Conservation (phyloP, 495 filamentous ascomycete species). For the Penicillium daleae region DNA sequence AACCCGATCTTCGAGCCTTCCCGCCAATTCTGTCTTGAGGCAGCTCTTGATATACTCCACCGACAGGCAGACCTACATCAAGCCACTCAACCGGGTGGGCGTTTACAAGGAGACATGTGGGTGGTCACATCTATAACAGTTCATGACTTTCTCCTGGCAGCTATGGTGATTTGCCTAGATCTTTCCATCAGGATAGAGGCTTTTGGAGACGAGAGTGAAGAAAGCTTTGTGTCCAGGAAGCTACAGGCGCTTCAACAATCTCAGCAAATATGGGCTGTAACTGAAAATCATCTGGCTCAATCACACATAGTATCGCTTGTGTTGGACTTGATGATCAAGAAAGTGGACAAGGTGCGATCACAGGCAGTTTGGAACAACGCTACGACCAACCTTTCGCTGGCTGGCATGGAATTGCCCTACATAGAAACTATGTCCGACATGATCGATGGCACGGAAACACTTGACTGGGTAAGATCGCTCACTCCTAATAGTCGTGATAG, state of each 20-base stretch:
- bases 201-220: not conserved
- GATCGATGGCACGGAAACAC: slow-evolving; percentile 33
- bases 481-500: not conserved
- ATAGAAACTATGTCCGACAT: slow-evolving; percentile 36
- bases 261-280: not conserved
- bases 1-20: slow-evolving; percentile 2
- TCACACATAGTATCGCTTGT: not conserved
- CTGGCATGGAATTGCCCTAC: slow-evolving; percentile 21
- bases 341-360: slow-evolving; percentile 15
- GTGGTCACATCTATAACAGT: slow-evolving; percentile 48
- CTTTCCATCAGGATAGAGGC: not conserved
- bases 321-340: slow-evolving; percentile 24
- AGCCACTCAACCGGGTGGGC: slow-evolving; percentile 41
- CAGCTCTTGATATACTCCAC: slow-evolving; percentile 44
- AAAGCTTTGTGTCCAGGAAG: not conserved
- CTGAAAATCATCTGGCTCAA: not conserved
- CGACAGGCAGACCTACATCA: slow-evolving; percentile 40
- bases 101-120: slow-evolving; percentile 49
- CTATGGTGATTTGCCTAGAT: slow-evolving; percentile 56
- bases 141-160: slow-evolving; percentile 55
- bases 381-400: not conserved
- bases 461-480: slow-evolving; percentile 43
- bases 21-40: slow-evolving; percentile 41
- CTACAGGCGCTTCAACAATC: not conserved
- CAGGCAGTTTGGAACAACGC: not conserved